phyloP scores from a whole-genome alignment of 176 grass and related monocot genomes.

The Juncus inflexus region DNA sequence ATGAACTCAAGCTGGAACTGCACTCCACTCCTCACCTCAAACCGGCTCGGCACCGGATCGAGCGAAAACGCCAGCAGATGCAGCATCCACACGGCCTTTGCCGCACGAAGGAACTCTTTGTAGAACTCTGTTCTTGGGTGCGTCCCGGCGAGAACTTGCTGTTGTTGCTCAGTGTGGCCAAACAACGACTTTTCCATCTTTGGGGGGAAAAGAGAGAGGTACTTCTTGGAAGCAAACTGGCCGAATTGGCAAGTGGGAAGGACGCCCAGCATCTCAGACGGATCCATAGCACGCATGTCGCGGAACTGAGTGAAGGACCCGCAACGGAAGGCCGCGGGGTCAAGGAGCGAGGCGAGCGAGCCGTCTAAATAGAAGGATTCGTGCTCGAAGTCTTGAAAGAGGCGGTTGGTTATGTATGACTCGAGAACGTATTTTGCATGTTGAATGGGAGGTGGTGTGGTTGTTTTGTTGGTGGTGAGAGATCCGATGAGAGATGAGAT shows the following conservation, averaged over 20 bases:
- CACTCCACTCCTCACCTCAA: constrained; percentile 68
- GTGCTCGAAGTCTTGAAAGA: constrained; percentile 88
- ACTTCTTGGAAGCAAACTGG: constrained; percentile 67
- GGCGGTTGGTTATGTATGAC: constrained; percentile 55
- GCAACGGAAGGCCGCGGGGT: constrained; percentile 66
- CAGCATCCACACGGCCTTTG: constrained; percentile 95
- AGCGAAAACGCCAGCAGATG: constrained; percentile 90
- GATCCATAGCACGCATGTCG: constrained; percentile 97
- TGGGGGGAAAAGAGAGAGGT: constrained; percentile 37
- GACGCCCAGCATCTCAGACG: constrained; percentile 73
- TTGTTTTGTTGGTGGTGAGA: constrained; percentile 38
- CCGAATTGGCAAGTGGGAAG: constrained; percentile 83
- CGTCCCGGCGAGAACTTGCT: constrained; percentile 33
- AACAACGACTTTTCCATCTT: constrained; percentile 66
- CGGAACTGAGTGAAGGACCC: constrained; percentile 68
- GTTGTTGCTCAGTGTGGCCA: constrained; percentile 49
- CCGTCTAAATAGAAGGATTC: constrained; percentile 98
- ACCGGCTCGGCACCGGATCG: constrained; percentile 78
- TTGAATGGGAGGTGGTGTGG: constrained; percentile 26
- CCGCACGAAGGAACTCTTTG: constrained; percentile 63
- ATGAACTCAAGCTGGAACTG: constrained; percentile 89
- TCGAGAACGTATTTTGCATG: constrained; percentile 77
- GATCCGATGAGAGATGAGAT: constrained; percentile 53
- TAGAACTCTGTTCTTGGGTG: constrained; percentile 93
- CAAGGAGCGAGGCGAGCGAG: constrained; percentile 81